Conservation (phyloP, 192 early-diverging fungal species). For the Funneliformis geosporum region DNA sequence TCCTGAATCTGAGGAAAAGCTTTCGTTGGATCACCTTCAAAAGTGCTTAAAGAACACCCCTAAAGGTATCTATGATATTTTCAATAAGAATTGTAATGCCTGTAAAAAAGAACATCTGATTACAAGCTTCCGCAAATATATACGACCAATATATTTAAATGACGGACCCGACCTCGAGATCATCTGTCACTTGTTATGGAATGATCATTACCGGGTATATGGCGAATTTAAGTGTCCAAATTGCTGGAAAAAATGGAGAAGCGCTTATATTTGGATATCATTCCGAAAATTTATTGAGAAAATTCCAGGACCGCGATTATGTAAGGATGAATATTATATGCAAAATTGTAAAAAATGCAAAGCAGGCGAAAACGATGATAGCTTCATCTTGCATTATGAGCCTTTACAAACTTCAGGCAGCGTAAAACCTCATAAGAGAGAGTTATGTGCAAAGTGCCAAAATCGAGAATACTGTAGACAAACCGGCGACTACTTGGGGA, state of each 20-base stretch:
- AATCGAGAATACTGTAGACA: neutral
- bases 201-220: slow-evolving; percentile 6
- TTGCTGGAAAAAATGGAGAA: slow-evolving; percentile 12
- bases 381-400: neutral
- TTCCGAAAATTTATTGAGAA: slow-evolving; percentile 24
- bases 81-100: too few relatives aligned
- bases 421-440: neutral
- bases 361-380: neutral
- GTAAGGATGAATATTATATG: neutral
- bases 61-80: too few relatives aligned
- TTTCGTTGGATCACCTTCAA: too few relatives aligned
- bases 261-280: slow-evolving; percentile 33
- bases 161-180: neutral
- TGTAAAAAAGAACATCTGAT: too few relatives aligned
- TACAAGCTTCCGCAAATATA: too few relatives aligned
- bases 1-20: too few relatives aligned
- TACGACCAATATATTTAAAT: too few relatives aligned
- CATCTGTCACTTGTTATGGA: neutral
- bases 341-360: slow-evolving; percentile 13
- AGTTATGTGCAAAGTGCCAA: slow-evolving; percentile 12
- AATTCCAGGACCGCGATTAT: neutral
- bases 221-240: slow-evolving; percentile 3
- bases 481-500: neutral
- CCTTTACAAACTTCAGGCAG: neutral
- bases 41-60: too few relatives aligned